Conservation (phyloP, 1,139 yeast species). For the Saccharomyces hybrid region DNA sequence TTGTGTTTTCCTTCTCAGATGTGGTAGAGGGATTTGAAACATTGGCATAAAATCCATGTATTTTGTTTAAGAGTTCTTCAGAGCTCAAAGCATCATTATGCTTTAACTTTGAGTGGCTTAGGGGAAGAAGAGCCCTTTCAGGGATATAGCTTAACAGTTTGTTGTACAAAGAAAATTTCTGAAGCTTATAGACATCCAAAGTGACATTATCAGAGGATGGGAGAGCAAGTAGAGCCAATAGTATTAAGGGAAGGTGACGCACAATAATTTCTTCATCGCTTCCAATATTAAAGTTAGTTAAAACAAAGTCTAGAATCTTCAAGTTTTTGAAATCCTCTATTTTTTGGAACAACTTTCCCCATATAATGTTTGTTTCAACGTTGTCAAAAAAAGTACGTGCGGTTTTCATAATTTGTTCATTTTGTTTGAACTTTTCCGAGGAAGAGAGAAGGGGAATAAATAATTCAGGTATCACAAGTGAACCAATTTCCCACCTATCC, state of each 20-base stretch:
- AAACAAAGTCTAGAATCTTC: constrained; percentile 48
- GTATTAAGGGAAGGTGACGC: constrained; percentile 64
- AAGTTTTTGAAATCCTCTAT: constrained; percentile 31
- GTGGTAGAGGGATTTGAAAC: constrained; percentile 16
- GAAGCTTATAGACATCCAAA: constrained; percentile 2
- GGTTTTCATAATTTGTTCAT: constrained; percentile 43
- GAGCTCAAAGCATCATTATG: constrained; percentile 11
- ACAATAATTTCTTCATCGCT: constrained; percentile 79
- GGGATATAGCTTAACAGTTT: constrained; percentile 46
- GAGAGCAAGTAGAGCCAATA: constrained; percentile 41
- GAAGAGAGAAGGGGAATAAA: constrained; percentile 54
- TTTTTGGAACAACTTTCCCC: constrained; percentile 54
- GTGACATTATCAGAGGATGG: constrained; percentile 3
- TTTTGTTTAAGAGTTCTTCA: constrained; percentile 26
- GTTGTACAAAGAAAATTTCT: constrained; percentile 26
- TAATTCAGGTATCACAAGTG: constrained; percentile 59
- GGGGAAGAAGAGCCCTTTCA: constrained; percentile 47
- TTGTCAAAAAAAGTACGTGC: constrained; percentile 75
- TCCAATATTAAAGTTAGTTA: constrained; percentile 55
- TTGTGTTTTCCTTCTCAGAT: constrained; percentile 9
- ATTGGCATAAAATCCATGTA: constrained; percentile 31
- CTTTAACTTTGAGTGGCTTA: constrained; percentile 35
- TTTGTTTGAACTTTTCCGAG: constrained; percentile 29
- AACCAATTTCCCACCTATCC: constrained; percentile 94
- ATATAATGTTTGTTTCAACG: constrained; percentile 69